These are phyloP conservation scores for Pholiota adiposa DNA, from an alignment of 1,284 basidiomycete genomes.

Conservation along the genomic window DNA sequence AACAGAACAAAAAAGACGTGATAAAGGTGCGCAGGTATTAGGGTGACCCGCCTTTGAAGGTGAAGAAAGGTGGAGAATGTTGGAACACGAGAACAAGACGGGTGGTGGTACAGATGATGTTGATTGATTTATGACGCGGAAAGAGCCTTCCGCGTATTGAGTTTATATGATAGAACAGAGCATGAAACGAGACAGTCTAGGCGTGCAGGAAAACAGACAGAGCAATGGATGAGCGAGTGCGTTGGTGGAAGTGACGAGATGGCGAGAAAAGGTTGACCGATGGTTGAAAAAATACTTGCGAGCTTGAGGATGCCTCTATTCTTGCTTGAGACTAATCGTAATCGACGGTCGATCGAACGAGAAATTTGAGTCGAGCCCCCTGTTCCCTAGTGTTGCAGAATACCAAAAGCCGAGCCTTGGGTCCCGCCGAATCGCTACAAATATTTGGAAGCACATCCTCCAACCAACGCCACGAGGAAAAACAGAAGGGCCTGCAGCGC, in stretches of 20 bases:
- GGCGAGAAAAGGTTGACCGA: neutral
- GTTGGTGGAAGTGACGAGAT: neutral
- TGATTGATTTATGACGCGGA: neutral
- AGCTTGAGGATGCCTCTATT: conserved; percentile 2
- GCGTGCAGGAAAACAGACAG: neutral
- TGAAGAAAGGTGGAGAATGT: neutral
- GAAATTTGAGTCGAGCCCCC: conserved; percentile 8
- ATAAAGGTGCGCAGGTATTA: conserved; percentile 5
- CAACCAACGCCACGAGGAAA: conserved; percentile 9
- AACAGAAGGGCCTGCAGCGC: neutral
- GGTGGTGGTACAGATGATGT: too few relatives aligned
- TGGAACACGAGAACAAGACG: neutral
- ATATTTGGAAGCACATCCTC: conserved; percentile 6
- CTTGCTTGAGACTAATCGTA: conserved; percentile 2
- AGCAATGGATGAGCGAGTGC: neutral
- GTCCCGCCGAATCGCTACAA: conserved; percentile 18
- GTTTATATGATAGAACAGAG: neutral
- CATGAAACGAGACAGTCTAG: neutral
- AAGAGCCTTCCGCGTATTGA: neutral
- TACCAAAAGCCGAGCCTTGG: conserved; percentile 1
- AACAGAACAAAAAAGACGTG: neutral
- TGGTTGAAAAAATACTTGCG: neutral
- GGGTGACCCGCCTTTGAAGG: conserved; percentile 4
- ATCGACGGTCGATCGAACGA: conserved; percentile 1
- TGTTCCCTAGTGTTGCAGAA: conserved; percentile 5